These are phyloP conservation scores for Tricholoma matsutake DNA, from an alignment of 768 basidiomycete species.

Conservation along the genomic window DNA sequence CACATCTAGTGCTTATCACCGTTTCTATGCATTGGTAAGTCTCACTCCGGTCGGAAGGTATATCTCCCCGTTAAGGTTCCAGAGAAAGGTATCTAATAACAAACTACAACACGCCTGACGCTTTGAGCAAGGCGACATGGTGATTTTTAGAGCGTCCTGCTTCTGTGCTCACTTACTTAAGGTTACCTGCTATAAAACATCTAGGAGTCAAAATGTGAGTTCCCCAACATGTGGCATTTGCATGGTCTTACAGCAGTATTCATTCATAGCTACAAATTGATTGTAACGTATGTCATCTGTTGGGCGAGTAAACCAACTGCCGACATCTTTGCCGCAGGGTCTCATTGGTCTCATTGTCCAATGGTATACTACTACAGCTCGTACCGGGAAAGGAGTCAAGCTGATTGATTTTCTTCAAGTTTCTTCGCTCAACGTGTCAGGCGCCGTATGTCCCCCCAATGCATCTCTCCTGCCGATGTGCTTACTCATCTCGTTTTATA, in stretches of 20 bases:
- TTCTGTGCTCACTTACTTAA: not conserved
- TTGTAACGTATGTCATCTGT: slow-evolving; percentile 37
- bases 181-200: not conserved
- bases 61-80: not conserved
- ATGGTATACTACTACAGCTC: slow-evolving; percentile 27
- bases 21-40: slow-evolving; percentile 45
- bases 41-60: not conserved
- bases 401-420: slow-evolving; percentile 21
- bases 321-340: slow-evolving; percentile 26
- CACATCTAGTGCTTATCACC: slow-evolving; percentile 43
- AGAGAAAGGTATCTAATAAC: slow-evolving; percentile 41
- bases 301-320: not conserved
- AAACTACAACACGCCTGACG: slow-evolving; percentile 37
- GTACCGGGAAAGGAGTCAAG: not conserved
- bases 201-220: slow-evolving; percentile 43
- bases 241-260: slow-evolving; percentile 10
- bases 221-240: not conserved
- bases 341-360: slow-evolving; percentile 49
- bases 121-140: slow-evolving; percentile 40
- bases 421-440: slow-evolving; percentile 53
- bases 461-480: not conserved
- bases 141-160: slow-evolving; percentile 17
- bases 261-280: slow-evolving; percentile 47
- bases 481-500: slow-evolving; percentile 15
- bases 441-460: slow-evolving; percentile 34